Evolutionary conservation across 768 basidiomycete species (phyloP).

Genomic region (Mycena belliarum): DNA sequence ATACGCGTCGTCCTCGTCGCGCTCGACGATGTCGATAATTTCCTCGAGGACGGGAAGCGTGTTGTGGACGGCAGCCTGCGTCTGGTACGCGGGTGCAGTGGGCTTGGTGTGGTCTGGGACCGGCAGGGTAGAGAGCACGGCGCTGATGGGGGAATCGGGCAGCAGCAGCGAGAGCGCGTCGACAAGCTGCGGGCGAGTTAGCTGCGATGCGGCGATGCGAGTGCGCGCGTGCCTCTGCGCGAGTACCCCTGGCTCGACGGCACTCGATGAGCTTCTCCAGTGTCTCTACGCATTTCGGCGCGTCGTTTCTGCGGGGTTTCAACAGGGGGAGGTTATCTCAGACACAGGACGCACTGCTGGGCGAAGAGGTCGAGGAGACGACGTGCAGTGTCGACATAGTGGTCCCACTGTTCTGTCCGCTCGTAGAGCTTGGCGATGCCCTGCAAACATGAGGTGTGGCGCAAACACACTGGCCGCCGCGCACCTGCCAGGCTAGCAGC

Average conservation of each 20-base stretch:
- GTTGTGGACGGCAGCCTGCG: constrained; percentile 67
- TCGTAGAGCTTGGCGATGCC: constrained; percentile 78
- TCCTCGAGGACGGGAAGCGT: constrained; percentile 74
- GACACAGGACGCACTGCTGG: constrained; percentile 44
- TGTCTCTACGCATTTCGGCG: constrained; percentile 74
- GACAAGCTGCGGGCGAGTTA: constrained; percentile 51
- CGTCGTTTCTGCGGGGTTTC: constrained; percentile 58
- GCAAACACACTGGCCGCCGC: constrained; percentile 25
- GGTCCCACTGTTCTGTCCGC: constrained; percentile 56
- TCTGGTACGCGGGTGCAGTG: constrained; percentile 52
- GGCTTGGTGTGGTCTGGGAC: constrained; percentile 79
- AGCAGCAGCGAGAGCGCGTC: constrained; percentile 69
- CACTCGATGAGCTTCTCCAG: constrained; percentile 76
- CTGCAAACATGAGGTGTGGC: constrained; percentile 37
- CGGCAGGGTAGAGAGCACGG: constrained; percentile 65
- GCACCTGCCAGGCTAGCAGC: constrained; percentile 83
- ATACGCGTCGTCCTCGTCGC: constrained; percentile 56
- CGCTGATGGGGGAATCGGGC: constrained; percentile 67
- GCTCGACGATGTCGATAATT: constrained; percentile 63
- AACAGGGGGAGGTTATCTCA: not conserved
- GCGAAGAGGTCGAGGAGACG: constrained; percentile 59
- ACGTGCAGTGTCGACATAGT: constrained; percentile 53
- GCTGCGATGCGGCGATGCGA: not conserved
- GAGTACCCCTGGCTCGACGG: constrained; percentile 60
- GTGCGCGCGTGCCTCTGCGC: constrained; percentile 49